Conservation (phyloP, 371 early-diverging fungal genomes). For the Syncephalastrum sp. region DNA sequence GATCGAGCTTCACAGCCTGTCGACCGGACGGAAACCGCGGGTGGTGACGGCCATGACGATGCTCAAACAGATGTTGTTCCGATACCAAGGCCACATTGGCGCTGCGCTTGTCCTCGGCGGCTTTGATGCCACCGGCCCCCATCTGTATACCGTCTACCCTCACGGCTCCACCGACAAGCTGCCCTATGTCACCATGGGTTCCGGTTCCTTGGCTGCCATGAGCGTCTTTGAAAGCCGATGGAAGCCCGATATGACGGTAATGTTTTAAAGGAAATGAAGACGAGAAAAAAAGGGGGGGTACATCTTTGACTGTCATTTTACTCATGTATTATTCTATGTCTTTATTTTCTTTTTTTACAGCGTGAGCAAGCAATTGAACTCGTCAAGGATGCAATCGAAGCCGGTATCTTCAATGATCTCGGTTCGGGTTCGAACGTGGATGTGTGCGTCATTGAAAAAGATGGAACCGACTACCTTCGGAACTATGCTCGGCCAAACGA, state of each 20-base stretch:
- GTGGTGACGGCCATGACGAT: constrained; percentile 95
- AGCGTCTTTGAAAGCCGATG: constrained; percentile 93
- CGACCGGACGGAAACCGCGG: constrained; percentile 87
- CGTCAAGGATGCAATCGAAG: constrained; percentile 94
- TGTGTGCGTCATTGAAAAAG: constrained; percentile 88
- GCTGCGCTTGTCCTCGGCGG: constrained; percentile 99
- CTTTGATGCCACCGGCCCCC: constrained; percentile 89
- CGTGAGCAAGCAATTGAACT: constrained; percentile 93
- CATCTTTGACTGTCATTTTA: not conserved
- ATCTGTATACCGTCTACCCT: constrained; percentile 94
- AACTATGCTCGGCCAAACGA: constrained; percentile 89
- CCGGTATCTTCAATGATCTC: constrained; percentile 99
- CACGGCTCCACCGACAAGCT: constrained; percentile 97
- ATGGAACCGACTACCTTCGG: constrained; percentile 79
- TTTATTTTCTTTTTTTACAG: constrained; percentile 36
- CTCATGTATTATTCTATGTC: not conserved
- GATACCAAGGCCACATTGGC: constrained; percentile 95
- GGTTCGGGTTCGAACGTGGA: constrained; percentile 99
- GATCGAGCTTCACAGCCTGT: constrained; percentile 90
- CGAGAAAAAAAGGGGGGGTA: not conserved
- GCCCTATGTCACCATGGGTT: constrained; percentile 98
- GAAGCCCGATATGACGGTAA: constrained; percentile 82
- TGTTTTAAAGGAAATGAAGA: constrained; percentile 1
- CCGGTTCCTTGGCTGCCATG: constrained; percentile 98
- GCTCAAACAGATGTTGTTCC: constrained; percentile 96